These are phyloP conservation scores for Perilla frutescens DNA, from an alignment of 257 asterid genomes.

Conservation along the genomic window DNA sequence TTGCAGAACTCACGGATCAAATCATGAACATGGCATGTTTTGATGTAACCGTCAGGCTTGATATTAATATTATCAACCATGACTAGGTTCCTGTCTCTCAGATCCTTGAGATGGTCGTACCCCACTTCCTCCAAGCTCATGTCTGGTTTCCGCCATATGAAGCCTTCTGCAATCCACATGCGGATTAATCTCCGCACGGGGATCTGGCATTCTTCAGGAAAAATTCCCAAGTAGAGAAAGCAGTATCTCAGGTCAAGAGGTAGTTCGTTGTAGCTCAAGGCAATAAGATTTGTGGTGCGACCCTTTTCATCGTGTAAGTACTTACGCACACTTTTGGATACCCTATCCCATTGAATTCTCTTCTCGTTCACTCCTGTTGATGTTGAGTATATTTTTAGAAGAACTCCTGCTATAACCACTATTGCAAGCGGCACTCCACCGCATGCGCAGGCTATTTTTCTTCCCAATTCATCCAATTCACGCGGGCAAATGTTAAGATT, in stretches of 20 bases:
- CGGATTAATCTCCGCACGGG: slow-evolving; percentile 40
- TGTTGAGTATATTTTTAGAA: slow-evolving; percentile 24
- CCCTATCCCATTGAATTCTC: slow-evolving; percentile 26
- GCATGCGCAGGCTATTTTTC: slow-evolving; percentile 42
- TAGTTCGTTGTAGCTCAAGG: slow-evolving; percentile 49
- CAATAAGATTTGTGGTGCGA: slow-evolving; percentile 34
- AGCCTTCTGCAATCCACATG: slow-evolving; percentile 64
- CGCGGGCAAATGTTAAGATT: background rate
- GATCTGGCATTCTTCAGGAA: slow-evolving; percentile 49
- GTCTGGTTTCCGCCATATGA: slow-evolving; percentile 27
- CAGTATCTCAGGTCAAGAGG: slow-evolving; percentile 49
- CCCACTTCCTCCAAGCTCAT: slow-evolving; percentile 48
- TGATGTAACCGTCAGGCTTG: slow-evolving; percentile 41
- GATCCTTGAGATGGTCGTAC: slow-evolving; percentile 44
- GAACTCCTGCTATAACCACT: slow-evolving; percentile 44
- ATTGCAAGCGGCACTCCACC: slow-evolving; percentile 54
- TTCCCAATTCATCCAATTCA: slow-evolving; percentile 1
- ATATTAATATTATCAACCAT: slow-evolving; percentile 36
- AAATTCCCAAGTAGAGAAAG: slow-evolving; percentile 53
- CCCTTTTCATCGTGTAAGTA: background rate
- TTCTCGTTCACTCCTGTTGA: slow-evolving; percentile 14
- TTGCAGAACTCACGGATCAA: slow-evolving; percentile 57
- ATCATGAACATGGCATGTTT: slow-evolving; percentile 56
- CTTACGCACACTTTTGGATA: slow-evolving; percentile 16
- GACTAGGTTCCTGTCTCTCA: slow-evolving; percentile 47